These are phyloP conservation scores for Cajanus cajan DNA, from an alignment of 306 rosid species.

Conservation along the genomic window DNA sequence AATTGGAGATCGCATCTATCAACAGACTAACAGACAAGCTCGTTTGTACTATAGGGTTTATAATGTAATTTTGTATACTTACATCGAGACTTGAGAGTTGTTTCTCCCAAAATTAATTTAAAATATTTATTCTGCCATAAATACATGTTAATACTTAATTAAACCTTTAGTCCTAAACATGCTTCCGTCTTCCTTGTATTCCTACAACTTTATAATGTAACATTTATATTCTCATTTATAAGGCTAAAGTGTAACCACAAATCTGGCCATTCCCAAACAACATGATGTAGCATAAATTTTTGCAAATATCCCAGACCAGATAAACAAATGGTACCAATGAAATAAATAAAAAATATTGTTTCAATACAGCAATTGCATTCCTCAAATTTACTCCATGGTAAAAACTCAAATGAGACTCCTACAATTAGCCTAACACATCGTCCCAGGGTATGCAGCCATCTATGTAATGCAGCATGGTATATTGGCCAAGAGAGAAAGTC, in stretches of 20 bases:
- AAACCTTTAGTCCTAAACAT: not conserved
- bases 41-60: not conserved
- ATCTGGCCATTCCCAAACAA: not conserved
- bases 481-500: not conserved
- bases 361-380: not conserved
- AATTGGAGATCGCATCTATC: constrained; percentile 10
- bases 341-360: not conserved
- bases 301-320: not conserved
- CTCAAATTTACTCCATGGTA: not conserved
- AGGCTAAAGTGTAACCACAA: not conserved
- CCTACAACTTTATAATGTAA: not conserved
- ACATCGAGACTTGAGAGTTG: not conserved
- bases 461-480: constrained; percentile 1
- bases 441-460: not conserved
- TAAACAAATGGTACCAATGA: not conserved
- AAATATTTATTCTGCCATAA: not conserved
- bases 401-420: not conserved
- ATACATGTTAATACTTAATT: not conserved
- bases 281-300: not conserved
- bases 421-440: not conserved
- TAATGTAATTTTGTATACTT: not conserved
- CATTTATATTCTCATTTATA: not conserved
- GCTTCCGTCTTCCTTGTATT: not conserved
- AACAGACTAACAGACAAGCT: constrained; percentile 18
- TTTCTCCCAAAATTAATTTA: not conserved